Evolutionary conservation across 1,139 yeast species (phyloP), one percentile per base, ranked within the genome.

Genomic region (Pneumocystis oryctolagi): DNA sequence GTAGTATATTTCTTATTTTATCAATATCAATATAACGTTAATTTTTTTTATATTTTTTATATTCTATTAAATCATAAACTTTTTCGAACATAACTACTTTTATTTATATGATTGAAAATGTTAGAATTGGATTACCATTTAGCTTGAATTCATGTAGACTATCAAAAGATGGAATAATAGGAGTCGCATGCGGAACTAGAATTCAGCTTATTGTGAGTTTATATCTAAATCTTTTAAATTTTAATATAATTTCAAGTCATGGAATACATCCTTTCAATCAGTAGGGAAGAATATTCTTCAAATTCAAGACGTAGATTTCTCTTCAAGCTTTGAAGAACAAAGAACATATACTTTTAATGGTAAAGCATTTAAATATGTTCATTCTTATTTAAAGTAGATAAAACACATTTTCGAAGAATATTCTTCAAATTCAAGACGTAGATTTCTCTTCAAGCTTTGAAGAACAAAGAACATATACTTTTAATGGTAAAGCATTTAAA

Each of bases 111-210:
- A 25, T 16, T 47, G 30, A 47, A 47, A 47, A 47, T 47, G 55
- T 47, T 28, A 47, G 12, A 25, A 47, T 47, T 20, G 30, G 31
- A 25, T 12, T 47, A 12, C 55, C 55, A 25, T 25, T 47, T 47
- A 47, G 14, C 30, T 28, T 47, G 12, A 47, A 47, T 20, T 47
- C 55, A 47, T 47, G 55, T 31, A 47, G 25, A 25, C 12, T 47
- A 47, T 47, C 55, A 47, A 47, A 47, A 47, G 55, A 47, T 16
- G 55, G 55, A 25, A 47, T 47, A 47, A 47, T 47, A 47, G 55
- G 55, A 12, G 12, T 47, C 9, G 55, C 55, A 20, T 47, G 55
- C 8, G 55, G 55, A 25, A 47, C 55, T 47, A 47, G 5, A 28
- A 14, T 47, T 25, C 55, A 47, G 12, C 31, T 47, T 47, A 47